Conservation (phyloP, 495 filamentous ascomycete genomes). For the Tuber brumale region DNA sequence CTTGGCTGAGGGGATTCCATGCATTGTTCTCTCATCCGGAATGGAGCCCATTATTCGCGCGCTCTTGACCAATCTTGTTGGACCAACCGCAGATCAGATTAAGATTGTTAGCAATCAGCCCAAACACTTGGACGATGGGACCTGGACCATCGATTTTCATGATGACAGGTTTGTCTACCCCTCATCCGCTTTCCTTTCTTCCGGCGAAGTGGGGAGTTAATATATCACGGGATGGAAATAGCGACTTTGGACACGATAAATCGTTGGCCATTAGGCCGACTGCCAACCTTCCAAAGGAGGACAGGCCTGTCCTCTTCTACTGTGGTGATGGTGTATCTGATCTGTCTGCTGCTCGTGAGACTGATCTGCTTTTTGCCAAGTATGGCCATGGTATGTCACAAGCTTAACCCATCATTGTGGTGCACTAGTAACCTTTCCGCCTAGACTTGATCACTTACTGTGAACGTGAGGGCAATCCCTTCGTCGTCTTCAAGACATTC, state of each 20-base stretch:
- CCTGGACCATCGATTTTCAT: conserved; percentile 81
- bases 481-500: conserved; percentile 63
- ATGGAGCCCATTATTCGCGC: conserved; percentile 89
- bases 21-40: conserved; percentile 81
- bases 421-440: background rate
- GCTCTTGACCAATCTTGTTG: conserved; percentile 69
- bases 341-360: conserved; percentile 78
- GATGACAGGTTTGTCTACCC: conserved; percentile 61
- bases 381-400: conserved; percentile 62
- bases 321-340: conserved; percentile 89
- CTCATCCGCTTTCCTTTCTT: background rate
- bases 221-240: conserved; percentile 43
- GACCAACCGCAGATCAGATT: conserved; percentile 63
- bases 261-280: conserved; percentile 79
- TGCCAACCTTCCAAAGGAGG: conserved; percentile 53
- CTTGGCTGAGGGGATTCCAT: conserved; percentile 71
- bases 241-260: conserved; percentile 90
- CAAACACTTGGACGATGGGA: conserved; percentile 65
- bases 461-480: conserved; percentile 56
- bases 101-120: conserved; percentile 82
- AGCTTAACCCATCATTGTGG: background rate
- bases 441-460: conserved; percentile 63
- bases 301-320: conserved; percentile 74
- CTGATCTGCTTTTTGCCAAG: conserved; percentile 86
- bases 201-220: background rate